These are phyloP conservation scores for Cystobasidium pallidum DNA, from an alignment of 1,284 basidiomycete genomes.

Conservation along the genomic window DNA sequence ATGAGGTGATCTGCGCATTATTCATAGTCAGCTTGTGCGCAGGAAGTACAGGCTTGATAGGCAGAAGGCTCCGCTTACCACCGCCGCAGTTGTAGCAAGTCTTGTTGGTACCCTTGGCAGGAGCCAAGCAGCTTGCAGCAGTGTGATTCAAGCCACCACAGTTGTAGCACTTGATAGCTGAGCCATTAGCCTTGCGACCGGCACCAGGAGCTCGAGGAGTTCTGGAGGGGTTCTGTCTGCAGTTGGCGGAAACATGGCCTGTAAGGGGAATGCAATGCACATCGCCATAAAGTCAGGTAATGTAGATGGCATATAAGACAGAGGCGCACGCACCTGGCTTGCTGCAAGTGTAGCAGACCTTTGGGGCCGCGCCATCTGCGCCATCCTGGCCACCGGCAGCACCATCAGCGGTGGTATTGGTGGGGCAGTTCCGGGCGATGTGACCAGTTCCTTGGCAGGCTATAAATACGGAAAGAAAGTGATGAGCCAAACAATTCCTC, in stretches of 20 bases:
- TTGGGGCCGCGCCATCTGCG: not conserved
- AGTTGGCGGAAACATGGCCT: constrained; percentile 40
- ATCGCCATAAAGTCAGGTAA: too few relatives aligned
- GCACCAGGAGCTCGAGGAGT: not conserved
- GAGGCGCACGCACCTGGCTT: constrained; percentile 9
- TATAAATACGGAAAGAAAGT: not conserved
- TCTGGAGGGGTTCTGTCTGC: constrained; percentile 28
- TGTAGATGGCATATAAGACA: too few relatives aligned
- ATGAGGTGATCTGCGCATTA: constrained; percentile 12
- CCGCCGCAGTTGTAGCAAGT: constrained; percentile 40
- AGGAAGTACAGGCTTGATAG: not conserved
- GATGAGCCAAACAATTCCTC: not conserved
- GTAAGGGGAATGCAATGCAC: not conserved
- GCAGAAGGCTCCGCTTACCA: not conserved
- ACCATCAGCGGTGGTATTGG: constrained; percentile 3
- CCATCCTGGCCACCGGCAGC: constrained; percentile 3
- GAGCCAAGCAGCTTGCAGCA: constrained; percentile 33
- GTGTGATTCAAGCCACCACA: constrained; percentile 35
- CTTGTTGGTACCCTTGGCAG: constrained; percentile 23
- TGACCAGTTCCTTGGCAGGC: constrained; percentile 38
- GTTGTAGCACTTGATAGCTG: constrained; percentile 35
- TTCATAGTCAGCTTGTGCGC: too few relatives aligned
- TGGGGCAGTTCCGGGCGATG: constrained; percentile 40
- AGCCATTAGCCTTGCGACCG: constrained; percentile 15
- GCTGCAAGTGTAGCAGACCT: constrained; percentile 43